Base-by-base conservation (phyloP, 2,329 filamentous ascomycete genomes). In the Aspergillus brunneoviolaceus region DNA sequence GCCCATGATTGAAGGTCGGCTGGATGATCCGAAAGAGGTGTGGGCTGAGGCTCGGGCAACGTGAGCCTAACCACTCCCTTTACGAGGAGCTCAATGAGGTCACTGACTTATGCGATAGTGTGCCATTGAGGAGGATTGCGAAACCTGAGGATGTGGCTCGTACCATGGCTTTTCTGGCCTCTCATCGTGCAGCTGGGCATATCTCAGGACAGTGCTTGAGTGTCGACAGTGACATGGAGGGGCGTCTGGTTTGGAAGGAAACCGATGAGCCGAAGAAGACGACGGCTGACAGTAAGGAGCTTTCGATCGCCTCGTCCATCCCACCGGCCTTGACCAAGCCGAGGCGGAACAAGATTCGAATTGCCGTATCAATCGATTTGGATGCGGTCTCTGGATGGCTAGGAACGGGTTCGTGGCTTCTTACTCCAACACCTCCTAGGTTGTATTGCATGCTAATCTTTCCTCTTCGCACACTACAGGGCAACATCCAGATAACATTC, bases 301-400 rank as follows among this genome's bases (percentile, higher is more conserved):
- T n/a, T 25, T 25, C 56, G 9, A 61, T 57, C 29, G 23, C 11
- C 23, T 31, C 57, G 58, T 27, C 56, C n/a, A 67, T 69, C 11
- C 64, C 68, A 10, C 49, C 35, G 16, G 11, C 60, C 6, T 21
- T 69, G 11, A n/a, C 52, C 6, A 51, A 47, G 9, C 50, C 61
- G 11, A 60, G 58, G 35, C 57, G 59, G 25, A 69, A 69, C 42
- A 69, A 69, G 27, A 65, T 72, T 48, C 65, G 68, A 7, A 49
- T 72, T 19, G 65, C 66, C 23, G 65, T 80, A 29, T 79, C 78
- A 1, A 71, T 80, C 45, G 84, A 86, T 67, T 82, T 86, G 58
- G 85, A 87, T 62, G 85, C 84, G 12, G 80, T 87, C 2, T 84
- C 83, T 0, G 84, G 84, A 54, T 87, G 83, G 77, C 76, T 87